Evolutionary conservation across 441 rosid genomes (phyloP), one percentile per base, ranked within the genome.

Genomic region (Erodium chrysanthum): DNA sequence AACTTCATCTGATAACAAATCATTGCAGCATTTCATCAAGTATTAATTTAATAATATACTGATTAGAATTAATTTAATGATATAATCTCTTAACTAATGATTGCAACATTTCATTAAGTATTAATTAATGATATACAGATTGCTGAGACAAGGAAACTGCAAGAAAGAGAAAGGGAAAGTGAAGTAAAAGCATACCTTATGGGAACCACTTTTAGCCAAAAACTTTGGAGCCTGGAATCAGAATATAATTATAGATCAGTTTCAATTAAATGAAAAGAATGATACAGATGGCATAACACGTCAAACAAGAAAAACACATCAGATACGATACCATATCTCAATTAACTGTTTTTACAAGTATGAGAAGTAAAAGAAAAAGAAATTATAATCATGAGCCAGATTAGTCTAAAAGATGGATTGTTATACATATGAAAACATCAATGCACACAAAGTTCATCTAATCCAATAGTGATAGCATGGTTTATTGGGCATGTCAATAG

Each of bases 181-280:
- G 59, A 46, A 12, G 33, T 68, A 59, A 66, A 4, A 61, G 11
- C 18, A 7, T 71, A 89, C 96, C 90, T 89, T 89, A 72, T 89
- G 89, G 35, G 83, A 79, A 65, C 87, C 76, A 70, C 78, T 79
- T 78, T 82, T 86, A 68, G 83, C 88, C 65, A 86, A 62, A 76
- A 86, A 86, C 58, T 70, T 70, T 66, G 75, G 78, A 65, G 70
- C 90, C 96, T 88, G 86, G 62, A 75, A 72, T 60, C 7, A 25
- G 35, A 60, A 68, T 12, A 72, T 7, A 67, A 17, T 37, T 33
- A 68, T 67, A 72, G 52, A 72, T 76, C 73, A 73, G 40, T 59
- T 66, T 64, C 66, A 74, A 5, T 23, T 66, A 23, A 66, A 40
- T 12, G 44, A 25, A 17, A 29, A 70, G 42, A 29, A 4, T 58